phyloP scores from a whole-genome alignment of 75 land plant genomes.

The Isoetes taiwanensis region DNA sequence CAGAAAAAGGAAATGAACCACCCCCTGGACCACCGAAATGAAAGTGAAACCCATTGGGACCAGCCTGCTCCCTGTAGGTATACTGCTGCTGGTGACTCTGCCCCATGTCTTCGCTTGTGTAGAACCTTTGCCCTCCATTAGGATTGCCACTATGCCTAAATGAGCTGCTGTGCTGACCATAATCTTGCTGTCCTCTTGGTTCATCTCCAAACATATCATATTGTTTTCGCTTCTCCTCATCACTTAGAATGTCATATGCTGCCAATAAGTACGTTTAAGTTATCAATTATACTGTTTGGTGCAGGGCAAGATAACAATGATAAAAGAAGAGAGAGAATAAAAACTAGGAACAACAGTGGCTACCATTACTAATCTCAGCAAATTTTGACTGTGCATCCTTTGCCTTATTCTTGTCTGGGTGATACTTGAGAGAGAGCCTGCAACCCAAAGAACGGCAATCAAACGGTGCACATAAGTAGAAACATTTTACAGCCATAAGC shows the following conservation, averaged over 20 bases:
- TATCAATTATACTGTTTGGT: background rate
- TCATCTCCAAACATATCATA: conserved; percentile 93
- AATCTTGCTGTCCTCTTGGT: too few relatives aligned
- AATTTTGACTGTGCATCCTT: conserved; percentile 81
- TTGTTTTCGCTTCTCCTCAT: conserved; percentile 84
- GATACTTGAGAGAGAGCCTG: conserved; percentile 90
- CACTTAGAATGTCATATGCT: conserved; percentile 90
- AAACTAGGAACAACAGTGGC: background rate
- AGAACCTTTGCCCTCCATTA: conserved; percentile 14
- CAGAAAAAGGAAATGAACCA: too few relatives aligned
- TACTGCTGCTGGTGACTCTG: background rate
- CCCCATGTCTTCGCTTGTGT: background rate
- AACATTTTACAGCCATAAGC: too few relatives aligned
- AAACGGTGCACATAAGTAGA: background rate
- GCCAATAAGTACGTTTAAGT: conserved; percentile 9
- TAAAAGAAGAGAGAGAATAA: background rate
- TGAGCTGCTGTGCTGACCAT: too few relatives aligned
- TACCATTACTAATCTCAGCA: conserved; percentile 89
- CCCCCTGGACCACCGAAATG: conserved; percentile 25
- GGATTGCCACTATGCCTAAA: conserved; percentile 51
- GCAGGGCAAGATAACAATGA: too few relatives aligned
- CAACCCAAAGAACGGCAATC: conserved; percentile 9
- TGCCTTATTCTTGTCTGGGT: conserved; percentile 87
- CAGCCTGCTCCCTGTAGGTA: background rate
- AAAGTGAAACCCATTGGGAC: conserved; percentile 13